Evolutionary conservation across 1,139 yeast species (phyloP), one percentile per base, ranked within the genome.

Genomic region (Sugiyamaella novakii): DNA sequence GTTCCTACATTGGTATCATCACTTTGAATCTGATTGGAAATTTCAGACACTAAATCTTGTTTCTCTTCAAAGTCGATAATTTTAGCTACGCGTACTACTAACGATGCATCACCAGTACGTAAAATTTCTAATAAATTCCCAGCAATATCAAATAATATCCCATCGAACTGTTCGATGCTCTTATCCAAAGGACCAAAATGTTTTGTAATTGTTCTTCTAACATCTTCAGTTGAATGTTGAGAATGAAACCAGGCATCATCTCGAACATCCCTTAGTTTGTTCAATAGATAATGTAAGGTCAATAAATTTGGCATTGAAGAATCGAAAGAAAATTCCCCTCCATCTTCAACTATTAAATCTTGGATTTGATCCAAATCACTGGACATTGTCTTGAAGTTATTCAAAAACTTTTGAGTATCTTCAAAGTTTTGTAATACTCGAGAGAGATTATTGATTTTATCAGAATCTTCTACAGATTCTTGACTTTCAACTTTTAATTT

Each of bases 41-140:
- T 71, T 7, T 71, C 64, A 27, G 82, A 73, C 58, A 83, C 82
- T 53, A 82, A 66, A 61, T 92, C 98, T 60, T 86, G 89, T 34
- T 77, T 74, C 55, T 85, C 86, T 65, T 94, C 99, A 56, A 73
- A 77, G 54, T 89, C 95, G 36, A 94, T 75, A 24, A 94, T 78
- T 57, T 87, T 84, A 33, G 89, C 81, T 42, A 87, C 66, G 49
- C 92, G 80, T 39, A 81, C 83, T 1, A 87, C 82, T 55, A 89
- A 71, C 24, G 84, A 80, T 27, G 70, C 67, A 63, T 91, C 87
- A 1, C 81, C 84, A 24, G 78, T 81, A 54, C 85, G 81, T 2
- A 84, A 74, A 5, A 84, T 76, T 62, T 87, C 96, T 2, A 91
- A 80, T 38, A 86, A 59, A 50, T 80, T 80, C 34, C 73, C 75